These are phyloP conservation scores for Capniomyces stellatus DNA, from an alignment of 371 early-diverging fungal species.

Conservation along the genomic window DNA sequence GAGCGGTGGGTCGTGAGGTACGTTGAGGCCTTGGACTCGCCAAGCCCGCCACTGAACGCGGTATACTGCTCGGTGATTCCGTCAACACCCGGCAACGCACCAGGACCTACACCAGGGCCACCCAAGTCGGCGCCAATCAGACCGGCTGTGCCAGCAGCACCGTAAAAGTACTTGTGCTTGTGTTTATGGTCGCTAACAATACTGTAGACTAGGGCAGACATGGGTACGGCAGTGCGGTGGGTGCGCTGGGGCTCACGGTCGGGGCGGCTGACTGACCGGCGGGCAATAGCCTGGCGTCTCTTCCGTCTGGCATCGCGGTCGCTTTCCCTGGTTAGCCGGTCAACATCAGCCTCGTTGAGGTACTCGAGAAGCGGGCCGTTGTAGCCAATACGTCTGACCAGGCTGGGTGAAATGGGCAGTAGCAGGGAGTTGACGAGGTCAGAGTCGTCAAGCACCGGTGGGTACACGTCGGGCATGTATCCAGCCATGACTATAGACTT, in stretches of 20 bases:
- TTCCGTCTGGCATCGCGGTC: conserved; percentile 64
- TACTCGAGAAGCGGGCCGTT: conserved; percentile 46
- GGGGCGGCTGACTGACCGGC: background rate
- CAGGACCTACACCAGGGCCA: too few relatives aligned
- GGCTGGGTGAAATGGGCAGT: conserved; percentile 19
- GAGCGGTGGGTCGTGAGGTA: too few relatives aligned
- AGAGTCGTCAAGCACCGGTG: conserved; percentile 7
- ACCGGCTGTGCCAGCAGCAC: too few relatives aligned
- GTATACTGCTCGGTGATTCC: too few relatives aligned
- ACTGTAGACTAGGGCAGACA: too few relatives aligned
- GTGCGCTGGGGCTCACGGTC: background rate
- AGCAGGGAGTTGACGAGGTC: conserved; percentile 1
- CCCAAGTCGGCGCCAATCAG: too few relatives aligned
- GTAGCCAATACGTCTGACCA: too few relatives aligned
- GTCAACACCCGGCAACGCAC: too few relatives aligned
- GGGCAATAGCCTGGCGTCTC: conserved; percentile 46
- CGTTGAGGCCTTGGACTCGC: too few relatives aligned
- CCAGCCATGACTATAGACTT: conserved; percentile 68
- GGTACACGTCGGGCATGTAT: conserved; percentile 27
- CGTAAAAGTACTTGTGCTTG: too few relatives aligned
- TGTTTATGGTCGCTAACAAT: too few relatives aligned
- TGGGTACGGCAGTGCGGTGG: background rate
- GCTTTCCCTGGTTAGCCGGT: conserved; percentile 55
- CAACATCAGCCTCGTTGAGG: conserved; percentile 51
- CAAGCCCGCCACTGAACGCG: too few relatives aligned